These are phyloP conservation scores for Fraxinus velutina DNA, from an alignment of 305 asterid species.

Conservation along the genomic window DNA sequence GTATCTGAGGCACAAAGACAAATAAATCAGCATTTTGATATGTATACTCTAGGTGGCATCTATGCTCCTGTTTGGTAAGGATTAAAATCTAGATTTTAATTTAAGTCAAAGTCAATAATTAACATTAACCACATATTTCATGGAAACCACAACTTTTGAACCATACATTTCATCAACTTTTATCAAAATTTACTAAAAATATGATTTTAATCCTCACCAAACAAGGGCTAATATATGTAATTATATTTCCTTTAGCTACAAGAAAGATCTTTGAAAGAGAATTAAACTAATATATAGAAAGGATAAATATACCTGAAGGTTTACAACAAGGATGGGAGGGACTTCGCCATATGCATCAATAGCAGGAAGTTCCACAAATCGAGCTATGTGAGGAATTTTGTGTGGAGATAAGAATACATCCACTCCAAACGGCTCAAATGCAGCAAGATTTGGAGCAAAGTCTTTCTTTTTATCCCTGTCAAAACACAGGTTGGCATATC, in stretches of 20 bases:
- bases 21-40: constrained; percentile 2
- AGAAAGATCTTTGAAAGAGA: not conserved
- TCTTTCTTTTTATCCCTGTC: constrained; percentile 95
- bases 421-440: constrained; percentile 80
- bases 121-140: too few relatives aligned
- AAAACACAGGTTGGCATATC: constrained; percentile 23
- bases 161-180: too few relatives aligned
- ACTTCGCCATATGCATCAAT: constrained; percentile 55
- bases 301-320: constrained; percentile 69
- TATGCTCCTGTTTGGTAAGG: not conserved
- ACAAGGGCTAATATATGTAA: not conserved
- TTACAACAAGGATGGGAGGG: constrained; percentile 81
- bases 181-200: too few relatives aligned
- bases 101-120: too few relatives aligned
- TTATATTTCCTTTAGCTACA: not conserved
- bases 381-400: constrained; percentile 80
- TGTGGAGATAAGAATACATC: constrained; percentile 78
- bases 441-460: constrained; percentile 54
- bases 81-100: not conserved
- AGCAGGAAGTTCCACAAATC: constrained; percentile 81
- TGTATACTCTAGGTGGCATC: not conserved
- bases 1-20: constrained; percentile 46
- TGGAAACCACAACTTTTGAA: too few relatives aligned
- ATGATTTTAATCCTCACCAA: not conserved
- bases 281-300: not conserved